Evolutionary conservation across 2,329 filamentous ascomycete species (phyloP).

Genomic region (Xylariaceae sp.): DNA sequence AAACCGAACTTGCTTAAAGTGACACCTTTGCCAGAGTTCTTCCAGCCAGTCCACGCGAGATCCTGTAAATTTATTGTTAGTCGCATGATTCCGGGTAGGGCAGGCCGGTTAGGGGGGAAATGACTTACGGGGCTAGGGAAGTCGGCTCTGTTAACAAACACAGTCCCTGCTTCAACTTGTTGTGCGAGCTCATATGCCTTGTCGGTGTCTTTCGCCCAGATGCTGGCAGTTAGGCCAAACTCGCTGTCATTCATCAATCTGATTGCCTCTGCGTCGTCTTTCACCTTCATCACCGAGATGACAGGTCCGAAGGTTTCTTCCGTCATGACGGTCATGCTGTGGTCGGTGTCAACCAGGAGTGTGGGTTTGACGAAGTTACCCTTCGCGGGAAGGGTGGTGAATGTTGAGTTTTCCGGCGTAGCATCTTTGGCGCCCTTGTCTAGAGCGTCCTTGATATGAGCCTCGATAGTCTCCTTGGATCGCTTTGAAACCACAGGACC

Average conservation of each 20-base stretch:
- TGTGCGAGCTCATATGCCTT: slow-evolving; percentile 74
- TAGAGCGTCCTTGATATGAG: slow-evolving; percentile 78
- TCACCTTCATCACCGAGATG: slow-evolving; percentile 85
- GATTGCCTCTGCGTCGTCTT: slow-evolving; percentile 75
- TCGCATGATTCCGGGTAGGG: not conserved
- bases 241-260: slow-evolving; percentile 90
- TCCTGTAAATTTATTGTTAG: slow-evolving; percentile 50
- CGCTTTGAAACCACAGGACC: slow-evolving; percentile 84
- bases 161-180: slow-evolving; percentile 84
- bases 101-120: not conserved
- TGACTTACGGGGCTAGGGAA: slow-evolving; percentile 80
- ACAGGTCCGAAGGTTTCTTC: slow-evolving; percentile 95
- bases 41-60: slow-evolving; percentile 96
- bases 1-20: slow-evolving; percentile 88
- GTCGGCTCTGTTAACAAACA: slow-evolving; percentile 93
- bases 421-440: slow-evolving; percentile 78
- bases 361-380: slow-evolving; percentile 90
- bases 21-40: slow-evolving; percentile 89
- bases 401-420: slow-evolving; percentile 78
- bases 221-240: slow-evolving; percentile 91
- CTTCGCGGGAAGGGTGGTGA: slow-evolving; percentile 65
- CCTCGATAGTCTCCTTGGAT: slow-evolving; percentile 70
- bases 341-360: slow-evolving; percentile 72
- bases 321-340: slow-evolving; percentile 83
- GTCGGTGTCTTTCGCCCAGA: slow-evolving; percentile 86